Evolutionary conservation across 805 yeast genomes (phyloP).

Genomic region (Kodamaea kakaduensis): DNA sequence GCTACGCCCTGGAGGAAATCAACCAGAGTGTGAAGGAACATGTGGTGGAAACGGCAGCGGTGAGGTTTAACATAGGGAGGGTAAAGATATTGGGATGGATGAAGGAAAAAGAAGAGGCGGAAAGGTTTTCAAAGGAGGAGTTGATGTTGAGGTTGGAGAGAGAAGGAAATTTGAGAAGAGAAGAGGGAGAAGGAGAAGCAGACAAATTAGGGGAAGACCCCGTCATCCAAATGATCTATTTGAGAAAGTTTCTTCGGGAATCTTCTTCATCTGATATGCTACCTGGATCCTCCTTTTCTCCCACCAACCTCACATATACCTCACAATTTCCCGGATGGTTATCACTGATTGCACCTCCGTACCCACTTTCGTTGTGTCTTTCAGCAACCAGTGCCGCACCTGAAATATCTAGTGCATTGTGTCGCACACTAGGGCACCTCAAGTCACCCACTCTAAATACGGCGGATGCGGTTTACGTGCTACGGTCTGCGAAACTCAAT

Average conservation of each 20-base stretch:
- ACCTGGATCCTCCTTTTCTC: no score
- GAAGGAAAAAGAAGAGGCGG: not conserved
- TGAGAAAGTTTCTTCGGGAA: constrained; percentile 6
- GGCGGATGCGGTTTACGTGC: constrained; percentile 10
- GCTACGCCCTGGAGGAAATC: constrained; percentile 5
- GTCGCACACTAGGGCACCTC: not conserved
- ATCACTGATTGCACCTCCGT: constrained; percentile 3
- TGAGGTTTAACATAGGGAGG: constrained; percentile 8
- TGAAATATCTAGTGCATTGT: not conserved
- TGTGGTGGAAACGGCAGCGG: constrained; percentile 12
- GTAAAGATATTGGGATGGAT: constrained; percentile 1
- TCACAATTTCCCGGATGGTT: constrained; percentile 13
- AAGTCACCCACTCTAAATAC: constrained; percentile 7
- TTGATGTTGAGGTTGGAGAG: not conserved
- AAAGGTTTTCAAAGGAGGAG: constrained; percentile 1
- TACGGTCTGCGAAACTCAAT: constrained; percentile 5
- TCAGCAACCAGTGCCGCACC: constrained; percentile 2
- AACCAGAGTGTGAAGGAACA: constrained; percentile 12
- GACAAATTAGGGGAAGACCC: not conserved
- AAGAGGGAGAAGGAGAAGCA: not conserved
- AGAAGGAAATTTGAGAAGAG: not conserved
- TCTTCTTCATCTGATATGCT: no score
- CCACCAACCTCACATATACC: constrained; percentile 1
- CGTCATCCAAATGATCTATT: constrained; percentile 7
- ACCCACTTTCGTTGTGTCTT: constrained; percentile 4